Evolutionary conservation across 345 rosid species (phyloP).

Genomic region (Eucalyptus globulus): DNA sequence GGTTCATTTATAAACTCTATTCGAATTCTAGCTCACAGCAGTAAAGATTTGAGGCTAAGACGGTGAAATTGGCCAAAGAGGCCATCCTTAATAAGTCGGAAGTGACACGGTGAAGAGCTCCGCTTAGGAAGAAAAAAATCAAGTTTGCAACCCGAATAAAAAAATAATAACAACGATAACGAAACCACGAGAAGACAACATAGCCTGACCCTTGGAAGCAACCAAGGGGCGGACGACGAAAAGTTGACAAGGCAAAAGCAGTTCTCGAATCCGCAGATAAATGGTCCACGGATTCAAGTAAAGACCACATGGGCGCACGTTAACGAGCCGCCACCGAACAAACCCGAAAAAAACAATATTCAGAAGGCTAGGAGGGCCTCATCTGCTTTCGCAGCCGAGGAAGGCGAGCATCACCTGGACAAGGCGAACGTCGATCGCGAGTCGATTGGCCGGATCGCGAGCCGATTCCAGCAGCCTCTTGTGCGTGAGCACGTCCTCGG

Average conservation of each 20-base stretch:
- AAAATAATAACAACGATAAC: not conserved
- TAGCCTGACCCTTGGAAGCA: not conserved
- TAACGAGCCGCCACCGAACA: not conserved
- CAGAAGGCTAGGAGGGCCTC: not conserved
- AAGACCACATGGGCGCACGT: not conserved
- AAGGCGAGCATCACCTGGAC: slow-evolving; percentile 47
- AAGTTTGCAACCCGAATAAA: not conserved
- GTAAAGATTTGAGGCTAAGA: not conserved
- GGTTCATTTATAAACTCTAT: not conserved
- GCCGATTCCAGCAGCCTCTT: slow-evolving; percentile 42
- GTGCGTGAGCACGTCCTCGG: slow-evolving; percentile 93
- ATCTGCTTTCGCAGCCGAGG: not conserved
- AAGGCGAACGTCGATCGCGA: slow-evolving; percentile 42
- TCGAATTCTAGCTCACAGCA: not conserved
- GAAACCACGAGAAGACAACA: not conserved
- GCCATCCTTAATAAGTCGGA: not conserved
- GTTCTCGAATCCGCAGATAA: not conserved
- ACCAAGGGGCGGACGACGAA: not conserved
- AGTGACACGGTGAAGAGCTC: not conserved
- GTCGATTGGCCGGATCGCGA: slow-evolving; percentile 36
- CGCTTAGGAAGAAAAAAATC: not conserved
- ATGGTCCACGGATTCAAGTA: not conserved
- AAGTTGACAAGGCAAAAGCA: not conserved
- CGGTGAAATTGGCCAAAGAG: not conserved
- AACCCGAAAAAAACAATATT: not conserved